These are phyloP conservation scores for Clohesyomyces aquaticus DNA, from an alignment of 495 filamentous ascomycete species.

Conservation along the genomic window DNA sequence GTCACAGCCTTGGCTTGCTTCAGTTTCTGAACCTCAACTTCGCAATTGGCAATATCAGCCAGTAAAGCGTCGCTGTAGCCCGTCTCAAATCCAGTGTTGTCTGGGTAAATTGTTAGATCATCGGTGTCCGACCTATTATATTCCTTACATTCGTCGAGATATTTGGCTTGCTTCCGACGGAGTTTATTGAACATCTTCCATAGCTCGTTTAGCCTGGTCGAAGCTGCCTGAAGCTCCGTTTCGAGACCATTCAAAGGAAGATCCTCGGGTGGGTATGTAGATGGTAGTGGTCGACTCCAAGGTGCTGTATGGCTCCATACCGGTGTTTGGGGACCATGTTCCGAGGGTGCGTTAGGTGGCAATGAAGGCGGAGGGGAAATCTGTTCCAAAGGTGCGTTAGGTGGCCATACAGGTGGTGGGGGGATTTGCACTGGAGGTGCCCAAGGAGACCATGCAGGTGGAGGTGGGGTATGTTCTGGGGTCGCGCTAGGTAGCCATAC, in stretches of 20 bases:
- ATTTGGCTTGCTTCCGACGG: background rate
- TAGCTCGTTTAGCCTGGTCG: background rate
- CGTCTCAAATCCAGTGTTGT: background rate
- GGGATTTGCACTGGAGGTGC: too few relatives aligned
- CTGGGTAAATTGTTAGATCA: background rate
- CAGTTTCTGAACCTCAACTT: slow-evolving; percentile 3
- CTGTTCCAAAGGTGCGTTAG: too few relatives aligned
- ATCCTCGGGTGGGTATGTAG: too few relatives aligned
- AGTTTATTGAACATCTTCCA: slow-evolving; percentile 7
- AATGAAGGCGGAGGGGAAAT: too few relatives aligned
- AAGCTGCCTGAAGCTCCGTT: background rate
- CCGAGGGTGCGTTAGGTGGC: too few relatives aligned
- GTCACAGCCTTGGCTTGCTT: background rate
- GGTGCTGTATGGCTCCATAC: too few relatives aligned
- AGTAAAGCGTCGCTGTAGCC: slow-evolving; percentile 4
- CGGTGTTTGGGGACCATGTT: too few relatives aligned
- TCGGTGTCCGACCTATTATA: background rate
- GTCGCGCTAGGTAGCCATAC: too few relatives aligned
- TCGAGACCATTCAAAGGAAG: background rate
- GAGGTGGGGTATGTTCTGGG: too few relatives aligned
- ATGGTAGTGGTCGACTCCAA: too few relatives aligned
- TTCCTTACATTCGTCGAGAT: background rate
- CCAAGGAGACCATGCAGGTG: too few relatives aligned
- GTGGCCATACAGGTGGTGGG: too few relatives aligned
- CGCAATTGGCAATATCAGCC: background rate